A percentile compares a stretch with the other conserved stretches of the same genome.
Evolutionary conservation across 805 yeast genomes (phyloP).

Genomic region (Dipodascopsis tothii): DNA sequence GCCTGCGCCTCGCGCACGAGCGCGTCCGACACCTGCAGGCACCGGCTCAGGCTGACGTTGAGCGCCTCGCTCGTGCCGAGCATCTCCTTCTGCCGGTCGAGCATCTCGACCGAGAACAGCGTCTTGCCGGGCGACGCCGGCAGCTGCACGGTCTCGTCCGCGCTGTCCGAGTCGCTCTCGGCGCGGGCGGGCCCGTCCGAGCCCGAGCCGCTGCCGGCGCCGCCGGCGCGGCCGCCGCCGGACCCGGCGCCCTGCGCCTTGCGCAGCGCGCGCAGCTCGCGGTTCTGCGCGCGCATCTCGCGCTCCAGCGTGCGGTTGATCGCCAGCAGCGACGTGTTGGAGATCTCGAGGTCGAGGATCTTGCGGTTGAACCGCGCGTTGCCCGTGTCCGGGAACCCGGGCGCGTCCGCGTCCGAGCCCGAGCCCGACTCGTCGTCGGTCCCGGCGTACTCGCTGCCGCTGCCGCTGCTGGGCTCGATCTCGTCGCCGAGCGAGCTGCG

Average conservation of each 20-base stretch:
- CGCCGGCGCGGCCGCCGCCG: too few species aligned
- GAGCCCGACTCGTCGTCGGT: background rate
- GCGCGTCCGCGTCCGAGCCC: background rate
- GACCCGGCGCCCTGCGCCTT: background rate
- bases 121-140: background rate
- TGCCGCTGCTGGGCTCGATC: background rate
- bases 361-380: conserved; percentile 23
- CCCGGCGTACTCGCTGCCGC: background rate
- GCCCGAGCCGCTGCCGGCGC: background rate
- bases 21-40: conserved; percentile 11
- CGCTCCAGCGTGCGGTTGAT: conserved; percentile 28
- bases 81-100: conserved; percentile 5
- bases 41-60: conserved; percentile 9
- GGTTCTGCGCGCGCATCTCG: conserved; percentile 23
- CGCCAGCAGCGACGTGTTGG: conserved; percentile 27
- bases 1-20: conserved; percentile 10
- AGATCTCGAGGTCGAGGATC: conserved; percentile 29
- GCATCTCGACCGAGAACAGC: background rate
- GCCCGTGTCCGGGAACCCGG: conserved; percentile 1
- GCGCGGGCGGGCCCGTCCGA: background rate
- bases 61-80: conserved; percentile 4
- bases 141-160: background rate
- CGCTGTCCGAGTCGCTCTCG: background rate
- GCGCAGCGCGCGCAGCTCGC: conserved; percentile 21
- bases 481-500: background rate